Evolutionary conservation across 2,329 filamentous ascomycete genomes (phyloP), one percentile per base, ranked within the genome.

Genomic region (Arthroderma sp.): DNA sequence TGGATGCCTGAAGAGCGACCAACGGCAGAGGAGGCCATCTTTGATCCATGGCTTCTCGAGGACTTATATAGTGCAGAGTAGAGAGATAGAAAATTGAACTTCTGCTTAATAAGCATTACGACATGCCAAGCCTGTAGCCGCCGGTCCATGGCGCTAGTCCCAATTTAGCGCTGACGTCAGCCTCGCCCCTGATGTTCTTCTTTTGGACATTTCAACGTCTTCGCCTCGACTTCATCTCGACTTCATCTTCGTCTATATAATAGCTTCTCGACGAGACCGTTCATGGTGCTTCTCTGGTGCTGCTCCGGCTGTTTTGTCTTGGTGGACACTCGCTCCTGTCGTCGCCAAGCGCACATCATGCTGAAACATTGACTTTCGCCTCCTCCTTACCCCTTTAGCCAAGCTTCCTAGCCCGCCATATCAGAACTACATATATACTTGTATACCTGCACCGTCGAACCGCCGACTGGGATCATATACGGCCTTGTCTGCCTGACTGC

Each of bases 361-460:
- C 52, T 54, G 52, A 54, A 54, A 54, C 52, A 54, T 51, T 51
- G 44, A 51, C 44, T 51, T 51, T 51, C n/a, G 44, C 44, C 44
- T 19, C 44, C 44, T 51, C 28, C 44, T 51, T 33, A 33, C 44
- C 44, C 44, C 44, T 19, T 51, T 51, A 33, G 44, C 44, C 44
- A 51, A 51, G 44, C 44, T 31, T 33, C 44, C 23, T 31, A 33
- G 25, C 28, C 44, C 41, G 41, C 41, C 41, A 44, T 44, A 25
- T 23, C 8, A 25, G 11, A 37, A 9, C 11, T 43, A 28, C 44
- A n/a, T 51, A 51, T 51, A 51, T 51, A 31, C 25, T 17, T 51
- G 19, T 31, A 47, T 28, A 31, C 25, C 44, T 51, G 44, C 44
- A 33, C 25, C 44, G 44, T 19, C 44, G 11, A 51, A 31, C 44